These are phyloP conservation scores for Taphrina communis DNA, from an alignment of 1,139 yeast genomes.

Conservation along the genomic window DNA sequence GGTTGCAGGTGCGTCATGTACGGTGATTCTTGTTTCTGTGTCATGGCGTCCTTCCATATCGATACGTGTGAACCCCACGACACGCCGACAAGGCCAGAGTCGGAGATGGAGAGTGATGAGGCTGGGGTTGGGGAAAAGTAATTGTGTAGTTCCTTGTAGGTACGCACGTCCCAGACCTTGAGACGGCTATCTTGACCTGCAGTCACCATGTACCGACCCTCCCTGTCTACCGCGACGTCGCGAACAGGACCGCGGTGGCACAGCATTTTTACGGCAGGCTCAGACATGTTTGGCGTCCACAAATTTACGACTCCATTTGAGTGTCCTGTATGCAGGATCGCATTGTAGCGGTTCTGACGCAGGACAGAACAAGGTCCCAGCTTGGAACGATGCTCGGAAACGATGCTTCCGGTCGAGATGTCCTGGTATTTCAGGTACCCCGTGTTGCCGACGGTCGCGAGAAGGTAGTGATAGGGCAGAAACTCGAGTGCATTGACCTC, in stretches of 20 bases:
- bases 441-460: constrained; percentile 67
- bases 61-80: constrained; percentile 97
- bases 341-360: constrained; percentile 95
- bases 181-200: constrained; percentile 85
- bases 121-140: constrained; percentile 88
- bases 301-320: constrained; percentile 89
- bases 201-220: constrained; percentile 92
- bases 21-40: constrained; percentile 68
- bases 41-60: constrained; percentile 72
- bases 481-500: constrained; percentile 85
- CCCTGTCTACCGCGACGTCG: constrained; percentile 84
- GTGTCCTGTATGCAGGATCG: constrained; percentile 92
- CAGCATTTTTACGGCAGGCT: constrained; percentile 83
- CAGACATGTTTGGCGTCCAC: constrained; percentile 90
- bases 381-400: constrained; percentile 82
- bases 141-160: constrained; percentile 68
- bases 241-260: constrained; percentile 86
- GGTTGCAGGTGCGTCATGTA: constrained; percentile 91
- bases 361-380: constrained; percentile 87
- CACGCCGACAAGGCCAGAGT: constrained; percentile 81
- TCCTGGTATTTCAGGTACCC: constrained; percentile 93
- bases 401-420: constrained; percentile 87
- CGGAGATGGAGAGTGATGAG: constrained; percentile 76
- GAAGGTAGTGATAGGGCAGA: constrained; percentile 86
- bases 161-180: constrained; percentile 93